Evolutionary conservation across 192 early-diverging fungal species (phyloP).

Genomic region (Allomyces macrogynus): DNA sequence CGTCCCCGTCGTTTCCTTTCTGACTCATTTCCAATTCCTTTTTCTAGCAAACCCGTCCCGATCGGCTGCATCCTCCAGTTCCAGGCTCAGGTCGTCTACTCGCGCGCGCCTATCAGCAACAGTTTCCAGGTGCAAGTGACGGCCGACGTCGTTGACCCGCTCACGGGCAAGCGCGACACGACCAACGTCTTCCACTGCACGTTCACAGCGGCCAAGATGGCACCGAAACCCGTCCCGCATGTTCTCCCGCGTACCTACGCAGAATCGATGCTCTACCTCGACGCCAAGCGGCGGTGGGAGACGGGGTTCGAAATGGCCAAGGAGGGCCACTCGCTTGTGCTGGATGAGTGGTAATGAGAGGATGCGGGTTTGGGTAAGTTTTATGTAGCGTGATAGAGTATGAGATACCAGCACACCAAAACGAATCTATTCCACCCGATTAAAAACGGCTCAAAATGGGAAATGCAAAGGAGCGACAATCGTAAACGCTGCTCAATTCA

Average conservation of each 20-base stretch:
- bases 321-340: not conserved
- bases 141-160: slow-evolving; percentile 58
- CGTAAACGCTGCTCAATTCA: no score
- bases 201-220: slow-evolving; percentile 20
- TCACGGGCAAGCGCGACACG: slow-evolving; percentile 31
- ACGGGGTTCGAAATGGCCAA: slow-evolving; percentile 9
- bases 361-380: no score
- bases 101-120: slow-evolving; percentile 26
- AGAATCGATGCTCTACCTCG: slow-evolving; percentile 61
- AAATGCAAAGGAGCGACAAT: no score
- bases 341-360: not conserved
- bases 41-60: slow-evolving; percentile 58
- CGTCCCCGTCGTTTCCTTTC: no score
- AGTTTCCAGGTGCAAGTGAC: slow-evolving; percentile 46
- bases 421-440: no score
- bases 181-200: slow-evolving; percentile 81
- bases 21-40: no score
- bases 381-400: no score
- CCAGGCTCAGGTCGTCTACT: slow-evolving; percentile 58
- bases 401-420: no score
- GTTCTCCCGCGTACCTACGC: slow-evolving; percentile 63
- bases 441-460: no score
- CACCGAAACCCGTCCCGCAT: slow-evolving; percentile 20
- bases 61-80: slow-evolving; percentile 57
- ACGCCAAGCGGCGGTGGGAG: slow-evolving; percentile 38